Conservation (phyloP, 257 asterid species). For the Gentiana dahurica region DNA sequence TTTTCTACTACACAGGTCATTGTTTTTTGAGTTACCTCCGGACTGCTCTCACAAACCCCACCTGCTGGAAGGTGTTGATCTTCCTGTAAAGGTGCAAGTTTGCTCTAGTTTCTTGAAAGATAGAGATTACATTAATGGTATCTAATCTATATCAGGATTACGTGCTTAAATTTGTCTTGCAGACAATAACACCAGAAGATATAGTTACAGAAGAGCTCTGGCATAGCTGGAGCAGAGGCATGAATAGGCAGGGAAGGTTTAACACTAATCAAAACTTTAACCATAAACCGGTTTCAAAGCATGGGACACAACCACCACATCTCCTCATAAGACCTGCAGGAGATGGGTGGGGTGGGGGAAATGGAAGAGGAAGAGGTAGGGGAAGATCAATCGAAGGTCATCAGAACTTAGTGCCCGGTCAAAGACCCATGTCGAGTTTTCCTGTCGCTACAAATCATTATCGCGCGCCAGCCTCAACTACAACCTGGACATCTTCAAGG, state of each 20-base stretch:
- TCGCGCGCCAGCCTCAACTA: no score
- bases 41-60: not conserved
- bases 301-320: not conserved
- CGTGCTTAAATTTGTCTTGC: not conserved
- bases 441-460: no score
- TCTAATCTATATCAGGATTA: not conserved
- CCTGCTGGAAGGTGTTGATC: constrained; percentile 9
- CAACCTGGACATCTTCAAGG: not conserved
- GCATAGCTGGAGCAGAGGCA: constrained; percentile 6
- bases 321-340: not conserved
- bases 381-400: no score
- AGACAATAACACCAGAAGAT: constrained; percentile 5
- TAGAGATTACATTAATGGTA: no score
- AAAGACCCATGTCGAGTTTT: no score
- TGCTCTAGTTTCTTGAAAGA: not conserved
- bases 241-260: not conserved
- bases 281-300: not conserved
- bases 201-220: constrained; percentile 1
- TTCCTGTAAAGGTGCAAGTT: constrained; percentile 10
- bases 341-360: constrained; percentile 10
- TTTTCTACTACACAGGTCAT: not conserved
- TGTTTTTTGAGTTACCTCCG: constrained; percentile 2
- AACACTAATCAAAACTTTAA: not conserved
- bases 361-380: constrained; percentile 1
- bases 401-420: no score